phyloP scores from a whole-genome alignment of 768 basidiomycete species.

The Crassisporium funariophilum region DNA sequence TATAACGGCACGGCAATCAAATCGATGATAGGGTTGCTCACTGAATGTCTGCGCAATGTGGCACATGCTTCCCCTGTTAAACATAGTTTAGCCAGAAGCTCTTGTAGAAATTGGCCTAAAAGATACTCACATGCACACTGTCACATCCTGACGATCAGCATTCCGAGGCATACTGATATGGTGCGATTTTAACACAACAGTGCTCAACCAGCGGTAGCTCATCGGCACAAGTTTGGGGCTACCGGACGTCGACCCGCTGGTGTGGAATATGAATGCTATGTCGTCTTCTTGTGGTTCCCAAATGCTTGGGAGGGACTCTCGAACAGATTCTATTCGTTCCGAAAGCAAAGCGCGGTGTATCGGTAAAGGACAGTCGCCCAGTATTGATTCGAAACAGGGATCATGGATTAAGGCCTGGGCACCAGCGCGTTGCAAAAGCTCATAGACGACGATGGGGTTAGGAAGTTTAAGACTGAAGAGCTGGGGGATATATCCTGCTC shows the following conservation, averaged over 20 bases:
- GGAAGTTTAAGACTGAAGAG: conserved; percentile 79
- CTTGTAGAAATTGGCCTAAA: conserved; percentile 15
- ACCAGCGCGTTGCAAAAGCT: conserved; percentile 62
- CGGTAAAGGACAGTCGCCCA: conserved; percentile 51
- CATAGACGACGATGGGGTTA: conserved; percentile 69
- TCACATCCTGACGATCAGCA: conserved; percentile 63
- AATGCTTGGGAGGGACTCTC: conserved; percentile 46
- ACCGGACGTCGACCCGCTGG: conserved; percentile 82
- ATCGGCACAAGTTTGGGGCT: conserved; percentile 79
- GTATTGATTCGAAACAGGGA: conserved; percentile 48
- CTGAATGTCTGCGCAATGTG: conserved; percentile 80
- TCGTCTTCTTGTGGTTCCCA: conserved; percentile 41
- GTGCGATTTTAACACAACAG: conserved; percentile 62
- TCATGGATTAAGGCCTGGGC: conserved; percentile 71
- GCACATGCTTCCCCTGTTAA: conserved; percentile 77
- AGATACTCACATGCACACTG: conserved; percentile 67
- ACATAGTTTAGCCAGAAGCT: conserved; percentile 35
- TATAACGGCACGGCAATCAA: conserved; percentile 25
- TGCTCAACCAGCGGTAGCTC: conserved; percentile 65
- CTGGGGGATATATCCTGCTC: conserved; percentile 79
- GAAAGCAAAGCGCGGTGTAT: conserved; percentile 46
- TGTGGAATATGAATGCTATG: conserved; percentile 72
- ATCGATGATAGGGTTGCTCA: conserved; percentile 38
- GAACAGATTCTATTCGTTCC: conserved; percentile 36
- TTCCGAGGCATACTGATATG: conserved; percentile 51